phyloP scores from a whole-genome alignment of 805 yeast species.

The Sugiyamaella chiloensis region DNA sequence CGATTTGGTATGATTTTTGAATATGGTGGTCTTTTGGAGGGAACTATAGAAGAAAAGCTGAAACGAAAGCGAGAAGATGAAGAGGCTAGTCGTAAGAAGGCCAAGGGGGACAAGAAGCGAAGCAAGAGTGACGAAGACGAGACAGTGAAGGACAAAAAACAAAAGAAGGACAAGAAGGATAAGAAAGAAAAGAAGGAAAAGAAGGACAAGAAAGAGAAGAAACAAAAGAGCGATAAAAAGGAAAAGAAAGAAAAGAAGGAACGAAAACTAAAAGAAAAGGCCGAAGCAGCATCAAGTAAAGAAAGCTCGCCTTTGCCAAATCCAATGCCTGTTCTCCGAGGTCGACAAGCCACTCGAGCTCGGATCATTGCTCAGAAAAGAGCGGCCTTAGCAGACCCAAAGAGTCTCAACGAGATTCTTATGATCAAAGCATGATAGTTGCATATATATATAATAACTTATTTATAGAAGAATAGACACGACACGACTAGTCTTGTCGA shows the following conservation, averaged over 20 bases:
- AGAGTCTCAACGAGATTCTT: constrained; percentile 87
- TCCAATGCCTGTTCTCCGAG: constrained; percentile 39
- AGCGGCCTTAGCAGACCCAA: constrained; percentile 85
- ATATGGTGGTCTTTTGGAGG: constrained; percentile 74
- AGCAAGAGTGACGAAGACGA: constrained; percentile 30
- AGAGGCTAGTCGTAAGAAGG: constrained; percentile 33
- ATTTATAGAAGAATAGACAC: too few species aligned
- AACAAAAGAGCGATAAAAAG: constrained; percentile 30
- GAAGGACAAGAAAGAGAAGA: constrained; percentile 28
- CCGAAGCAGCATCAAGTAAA: too few species aligned
- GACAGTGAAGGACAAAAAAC: constrained; percentile 30
- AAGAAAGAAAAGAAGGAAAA: constrained; percentile 29
- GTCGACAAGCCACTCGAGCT: constrained; percentile 74
- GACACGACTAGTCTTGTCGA: too few species aligned
- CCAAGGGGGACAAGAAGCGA: constrained; percentile 30
- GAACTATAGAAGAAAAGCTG: constrained; percentile 67
- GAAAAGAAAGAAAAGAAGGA: constrained; percentile 29
- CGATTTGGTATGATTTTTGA: constrained; percentile 87
- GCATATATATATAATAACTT: neutral
- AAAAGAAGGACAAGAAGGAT: constrained; percentile 30
- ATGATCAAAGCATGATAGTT: constrained; percentile 61
- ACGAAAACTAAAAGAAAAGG: constrained; percentile 31
- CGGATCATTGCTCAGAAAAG: constrained; percentile 87
- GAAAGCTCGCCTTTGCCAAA: constrained; percentile 33
- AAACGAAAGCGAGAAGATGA: constrained; percentile 34